These are phyloP conservation scores for Bimuria novae-zelandiae DNA, from an alignment of 2,329 filamentous ascomycete genomes.

Conservation along the genomic window DNA sequence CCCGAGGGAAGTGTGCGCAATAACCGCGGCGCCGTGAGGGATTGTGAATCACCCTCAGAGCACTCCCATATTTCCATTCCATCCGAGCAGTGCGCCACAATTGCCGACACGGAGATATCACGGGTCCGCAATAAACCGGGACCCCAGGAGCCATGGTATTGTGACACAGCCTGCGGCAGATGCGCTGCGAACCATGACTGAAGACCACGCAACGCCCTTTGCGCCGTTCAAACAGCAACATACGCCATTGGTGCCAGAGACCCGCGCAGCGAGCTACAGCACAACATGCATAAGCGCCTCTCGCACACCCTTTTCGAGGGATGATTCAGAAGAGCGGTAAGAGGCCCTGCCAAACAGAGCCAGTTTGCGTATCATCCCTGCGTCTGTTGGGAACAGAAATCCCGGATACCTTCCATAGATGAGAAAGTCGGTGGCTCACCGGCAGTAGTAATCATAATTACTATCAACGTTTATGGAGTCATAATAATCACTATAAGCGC, in stretches of 20 bases:
- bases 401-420: constrained; percentile 24
- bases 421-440: constrained; percentile 21
- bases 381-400: constrained; percentile 37
- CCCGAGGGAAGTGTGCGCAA: constrained; percentile 30
- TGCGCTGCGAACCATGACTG: constrained; percentile 9
- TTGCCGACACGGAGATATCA: constrained; percentile 10
- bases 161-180: constrained; percentile 29
- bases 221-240: constrained; percentile 19
- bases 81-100: constrained; percentile 15
- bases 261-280: constrained; percentile 35
- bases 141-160: constrained; percentile 20
- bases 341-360: constrained; percentile 31
- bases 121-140: constrained; percentile 26
- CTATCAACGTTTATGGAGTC: background rate
- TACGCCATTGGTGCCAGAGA: constrained; percentile 35
- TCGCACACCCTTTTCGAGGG: constrained; percentile 27
- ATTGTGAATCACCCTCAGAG: constrained; percentile 13
- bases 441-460: constrained; percentile 11
- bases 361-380: constrained; percentile 29
- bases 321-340: constrained; percentile 49
- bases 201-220: background rate
- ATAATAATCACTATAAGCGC: constrained; percentile 14
- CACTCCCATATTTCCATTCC: constrained; percentile 17
- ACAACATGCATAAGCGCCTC: constrained; percentile 45
- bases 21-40: constrained; percentile 15